Evolutionary conservation across 768 basidiomycete species (phyloP).

Genomic region (Pleurotus eryngii): DNA sequence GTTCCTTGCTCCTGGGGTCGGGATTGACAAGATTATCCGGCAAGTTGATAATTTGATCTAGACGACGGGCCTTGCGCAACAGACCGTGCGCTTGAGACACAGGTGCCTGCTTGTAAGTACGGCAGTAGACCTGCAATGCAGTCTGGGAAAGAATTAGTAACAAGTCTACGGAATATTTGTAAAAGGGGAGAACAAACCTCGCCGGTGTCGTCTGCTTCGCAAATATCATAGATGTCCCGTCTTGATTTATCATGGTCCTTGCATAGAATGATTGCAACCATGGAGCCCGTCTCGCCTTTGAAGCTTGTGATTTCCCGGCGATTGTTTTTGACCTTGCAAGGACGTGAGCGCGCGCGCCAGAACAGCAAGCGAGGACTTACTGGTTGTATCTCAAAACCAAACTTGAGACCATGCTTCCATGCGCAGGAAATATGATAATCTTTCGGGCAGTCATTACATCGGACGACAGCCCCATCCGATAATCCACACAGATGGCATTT

Average conservation of each 20-base stretch:
- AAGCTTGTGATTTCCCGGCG: slow-evolving; percentile 74
- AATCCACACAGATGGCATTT: slow-evolving; percentile 73
- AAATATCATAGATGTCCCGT: slow-evolving; percentile 75
- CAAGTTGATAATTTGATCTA: slow-evolving; percentile 67
- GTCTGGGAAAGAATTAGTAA: slow-evolving; percentile 47
- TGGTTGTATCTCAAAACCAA: slow-evolving; percentile 90
- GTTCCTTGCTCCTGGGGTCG: slow-evolving; percentile 22
- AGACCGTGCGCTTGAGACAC: slow-evolving; percentile 75
- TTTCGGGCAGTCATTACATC: slow-evolving; percentile 77
- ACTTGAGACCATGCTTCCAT: slow-evolving; percentile 78
- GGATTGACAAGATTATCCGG: slow-evolving; percentile 25
- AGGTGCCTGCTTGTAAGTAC: slow-evolving; percentile 78
- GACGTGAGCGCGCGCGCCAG: background rate
- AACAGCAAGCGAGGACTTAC: slow-evolving; percentile 37
- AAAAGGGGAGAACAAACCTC: slow-evolving; percentile 52
- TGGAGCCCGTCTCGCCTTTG: slow-evolving; percentile 73
- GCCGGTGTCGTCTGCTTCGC: slow-evolving; percentile 77
- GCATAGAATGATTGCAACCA: slow-evolving; percentile 77
- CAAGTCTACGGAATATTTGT: background rate
- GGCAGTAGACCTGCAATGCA: slow-evolving; percentile 84
- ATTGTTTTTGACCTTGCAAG: slow-evolving; percentile 69
- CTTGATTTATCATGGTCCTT: slow-evolving; percentile 67
- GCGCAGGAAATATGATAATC: slow-evolving; percentile 91
- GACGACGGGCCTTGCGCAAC: slow-evolving; percentile 82
- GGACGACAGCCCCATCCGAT: slow-evolving; percentile 73